Evolutionary conservation across 164 flowering plant genomes (phyloP), one percentile per base, ranked within the genome.

Genomic region (Nymphaea colorata): DNA sequence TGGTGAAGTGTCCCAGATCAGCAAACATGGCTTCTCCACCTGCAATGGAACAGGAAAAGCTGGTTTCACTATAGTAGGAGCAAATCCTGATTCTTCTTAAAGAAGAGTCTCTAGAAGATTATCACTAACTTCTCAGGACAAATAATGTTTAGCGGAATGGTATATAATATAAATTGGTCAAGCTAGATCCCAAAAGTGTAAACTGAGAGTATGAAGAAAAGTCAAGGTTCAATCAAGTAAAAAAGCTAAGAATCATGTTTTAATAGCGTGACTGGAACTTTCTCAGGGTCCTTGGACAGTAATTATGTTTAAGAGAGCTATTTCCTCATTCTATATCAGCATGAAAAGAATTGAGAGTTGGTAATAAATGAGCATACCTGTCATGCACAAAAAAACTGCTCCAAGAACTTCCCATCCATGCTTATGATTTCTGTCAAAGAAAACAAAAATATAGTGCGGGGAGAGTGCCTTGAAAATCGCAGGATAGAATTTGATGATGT

Each of bases 321-420:
- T 25, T 25, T 25, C 36, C 36, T 25, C 36, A 25, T 25, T 25
- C 36, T 25, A 25, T 25, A 25, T 25, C 36, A 25, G 36, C 36
- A 25, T 25, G 36, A 25, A 25, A 25, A 25, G 36, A 25, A 25
- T 25, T 25, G 36, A 25, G 36, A 25, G 36, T 25, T 25, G 36
- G 0, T 25, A 25, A 25, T 25, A 25, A 25, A 0, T 25, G 36
- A 25, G 36, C 44, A 3, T 11, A 77, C 79, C 75, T 68, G 76
- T 74, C 59, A 77, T 66, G 61, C 76, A 64, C 64, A 71, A 57
- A 67, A 70, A 67, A 66, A 72, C 70, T 67, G 73, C 64, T 1
- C 80, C 73, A 17, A 77, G 80, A 25, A 69, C 69, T 59, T 72
- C 68, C 69, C 75, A 77, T 14, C 68, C 70, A 4, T 69, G 61